These are phyloP conservation scores for Pseudocercospora eumusae DNA, from an alignment of 2,329 filamentous ascomycete species.

Conservation along the genomic window DNA sequence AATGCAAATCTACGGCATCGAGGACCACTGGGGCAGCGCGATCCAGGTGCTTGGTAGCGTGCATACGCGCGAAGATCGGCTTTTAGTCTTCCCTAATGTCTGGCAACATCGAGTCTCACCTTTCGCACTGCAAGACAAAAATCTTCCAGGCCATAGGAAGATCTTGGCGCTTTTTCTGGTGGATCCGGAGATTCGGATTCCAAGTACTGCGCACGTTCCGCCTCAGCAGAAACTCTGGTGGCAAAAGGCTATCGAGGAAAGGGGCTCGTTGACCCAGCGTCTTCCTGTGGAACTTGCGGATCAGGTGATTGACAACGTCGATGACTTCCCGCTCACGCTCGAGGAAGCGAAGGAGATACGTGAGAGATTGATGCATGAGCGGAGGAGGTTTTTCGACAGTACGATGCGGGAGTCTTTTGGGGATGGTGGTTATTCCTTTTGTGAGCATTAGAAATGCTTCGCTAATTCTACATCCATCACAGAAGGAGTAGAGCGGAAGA, in stretches of 20 bases:
- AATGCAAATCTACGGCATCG: slow-evolving; percentile 37
- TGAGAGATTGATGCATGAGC: slow-evolving; percentile 35
- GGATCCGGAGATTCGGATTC: slow-evolving; percentile 55
- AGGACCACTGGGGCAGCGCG: slow-evolving; percentile 27
- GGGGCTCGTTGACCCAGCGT: slow-evolving; percentile 15
- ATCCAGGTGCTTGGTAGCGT: slow-evolving; percentile 54
- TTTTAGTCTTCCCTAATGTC: slow-evolving; percentile 58
- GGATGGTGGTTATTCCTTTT: neutral
- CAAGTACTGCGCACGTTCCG: slow-evolving; percentile 55
- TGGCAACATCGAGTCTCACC: slow-evolving; percentile 55
- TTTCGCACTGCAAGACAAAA: slow-evolving; percentile 53
- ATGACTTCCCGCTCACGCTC: slow-evolving; percentile 34
- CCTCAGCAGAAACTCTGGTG: slow-evolving; percentile 54
- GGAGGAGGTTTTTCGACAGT: slow-evolving; percentile 10
- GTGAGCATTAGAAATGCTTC: neutral
- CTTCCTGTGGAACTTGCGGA: slow-evolving; percentile 34
- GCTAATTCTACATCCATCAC: too few species aligned
- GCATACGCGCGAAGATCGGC: slow-evolving; percentile 49
- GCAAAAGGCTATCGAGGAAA: slow-evolving; percentile 21
- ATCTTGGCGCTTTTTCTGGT: slow-evolving; percentile 61
- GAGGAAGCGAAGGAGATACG: slow-evolving; percentile 33
- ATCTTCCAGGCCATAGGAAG: slow-evolving; percentile 56
- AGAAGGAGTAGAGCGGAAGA: too few species aligned
- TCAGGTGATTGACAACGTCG: slow-evolving; percentile 29
- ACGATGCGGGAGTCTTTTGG: neutral